These are phyloP conservation scores for Dionaea muscipula DNA, from an alignment of 179 eudicot genomes.

Conservation along the genomic window DNA sequence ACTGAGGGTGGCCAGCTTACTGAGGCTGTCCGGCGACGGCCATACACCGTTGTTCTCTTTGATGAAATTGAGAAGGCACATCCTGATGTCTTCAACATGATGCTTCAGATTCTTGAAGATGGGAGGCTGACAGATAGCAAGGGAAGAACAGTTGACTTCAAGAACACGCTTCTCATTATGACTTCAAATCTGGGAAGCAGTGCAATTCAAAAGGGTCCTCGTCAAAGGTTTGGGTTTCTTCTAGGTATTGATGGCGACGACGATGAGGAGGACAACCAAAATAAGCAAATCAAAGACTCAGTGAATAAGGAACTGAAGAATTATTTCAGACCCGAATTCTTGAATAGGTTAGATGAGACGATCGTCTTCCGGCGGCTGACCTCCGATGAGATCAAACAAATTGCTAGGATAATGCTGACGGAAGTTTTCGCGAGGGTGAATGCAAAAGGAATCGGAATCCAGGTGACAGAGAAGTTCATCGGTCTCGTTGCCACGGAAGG, in stretches of 20 bases:
- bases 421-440: constrained; percentile 15
- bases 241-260: too few relatives aligned
- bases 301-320: constrained; percentile 20
- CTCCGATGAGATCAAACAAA: constrained; percentile 9
- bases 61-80: constrained; percentile 98
- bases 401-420: constrained; percentile 17
- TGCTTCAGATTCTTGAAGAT: constrained; percentile 85
- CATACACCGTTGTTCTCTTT: constrained; percentile 76
- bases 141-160: constrained; percentile 90
- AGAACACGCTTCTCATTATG: constrained; percentile 82
- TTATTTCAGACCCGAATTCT: constrained; percentile 19
- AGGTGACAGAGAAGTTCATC: constrained; percentile 10
- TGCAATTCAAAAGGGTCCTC: constrained; percentile 8
- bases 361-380: constrained; percentile 19
- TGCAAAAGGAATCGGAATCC: constrained; percentile 10
- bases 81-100: constrained; percentile 77
- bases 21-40: constrained; percentile 75
- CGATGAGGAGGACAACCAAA: constrained; percentile 10
- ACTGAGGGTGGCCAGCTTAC: constrained; percentile 95
- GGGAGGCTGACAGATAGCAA: constrained; percentile 92
- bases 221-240: constrained; percentile 7
- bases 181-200: constrained; percentile 71
- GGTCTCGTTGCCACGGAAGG: constrained; percentile 18
- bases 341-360: constrained; percentile 26
- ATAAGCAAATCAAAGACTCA: constrained; percentile 9